Evolutionary conservation across 305 asterid species (phyloP), one percentile per base, ranked within the genome.

Genomic region (Nicotiana rustica): DNA sequence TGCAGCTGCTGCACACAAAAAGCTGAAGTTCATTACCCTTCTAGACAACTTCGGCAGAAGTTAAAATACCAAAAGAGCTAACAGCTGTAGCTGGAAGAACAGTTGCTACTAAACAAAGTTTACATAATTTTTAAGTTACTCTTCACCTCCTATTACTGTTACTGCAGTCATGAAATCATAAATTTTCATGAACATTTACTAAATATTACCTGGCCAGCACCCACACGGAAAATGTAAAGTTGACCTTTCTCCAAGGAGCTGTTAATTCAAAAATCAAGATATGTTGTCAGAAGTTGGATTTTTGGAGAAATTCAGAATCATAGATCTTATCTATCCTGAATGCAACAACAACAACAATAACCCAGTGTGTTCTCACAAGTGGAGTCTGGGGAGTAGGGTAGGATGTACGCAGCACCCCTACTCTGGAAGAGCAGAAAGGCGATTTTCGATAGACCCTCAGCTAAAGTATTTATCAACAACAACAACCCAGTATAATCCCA

Each of bases 221-320:
- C 99, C 6, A 94, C 96, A 13, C 98, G 95, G 87, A 96, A 94
- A 82, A 96, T 93, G 83, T 94, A 94, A 62, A 83, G 86, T 86
- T 77, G 97, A 7, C 98, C 92, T 87, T 94, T 96, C 92, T 96
- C 99, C 91, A 96, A 87, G 67, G 99, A 96, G 88, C 98, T 96
- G 87, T 67, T 77, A 83, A 89, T 83, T 78, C 84, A 73, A 38
- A 80, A 84, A 70, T 12, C 79, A 78, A 76, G 79, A 31, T n/a
- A 44, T 29, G 21, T 84, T 77, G 81, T 71, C 15, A 79, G 59
- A 76, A 76, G 59, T 79, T 62, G 41, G 47, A 35, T 8, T 29
- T 41, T 62, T 25, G 82, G 47, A 79, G 59, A 15, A 76, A 29
- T 8, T 15, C 0, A 0, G 31, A 49, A 55, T 29, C 8, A 1